These are phyloP conservation scores for Irpex sp. DNA, from an alignment of 1,284 basidiomycete genomes.

Conservation along the genomic window DNA sequence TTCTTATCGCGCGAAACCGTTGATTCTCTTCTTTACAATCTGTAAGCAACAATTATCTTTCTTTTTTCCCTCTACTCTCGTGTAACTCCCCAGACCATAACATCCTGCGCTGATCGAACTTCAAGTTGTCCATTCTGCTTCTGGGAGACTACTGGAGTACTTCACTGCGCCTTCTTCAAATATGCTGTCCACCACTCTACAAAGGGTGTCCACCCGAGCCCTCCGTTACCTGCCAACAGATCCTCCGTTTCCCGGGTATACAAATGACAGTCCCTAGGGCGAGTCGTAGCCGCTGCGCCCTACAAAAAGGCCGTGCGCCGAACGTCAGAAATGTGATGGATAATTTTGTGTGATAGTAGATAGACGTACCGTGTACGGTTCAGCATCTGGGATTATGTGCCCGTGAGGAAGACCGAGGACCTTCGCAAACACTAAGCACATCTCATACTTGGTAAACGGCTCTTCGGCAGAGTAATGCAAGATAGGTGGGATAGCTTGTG, in stretches of 20 bases:
- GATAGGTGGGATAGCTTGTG: constrained; percentile 49
- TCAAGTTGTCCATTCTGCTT: too few species aligned
- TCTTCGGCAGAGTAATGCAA: constrained; percentile 73
- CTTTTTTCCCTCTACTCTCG: too few species aligned
- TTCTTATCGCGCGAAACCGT: too few species aligned
- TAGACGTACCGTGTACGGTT: constrained; percentile 43
- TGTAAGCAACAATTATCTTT: too few species aligned
- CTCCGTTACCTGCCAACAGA: constrained; percentile 46
- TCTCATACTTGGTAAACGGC: constrained; percentile 81
- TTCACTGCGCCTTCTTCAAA: constrained; percentile 18
- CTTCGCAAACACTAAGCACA: constrained; percentile 69
- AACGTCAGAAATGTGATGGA: background rate
- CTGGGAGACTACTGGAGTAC: background rate
- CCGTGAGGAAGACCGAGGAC: constrained; percentile 57
- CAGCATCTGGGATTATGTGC: constrained; percentile 64
- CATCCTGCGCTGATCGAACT: too few species aligned
- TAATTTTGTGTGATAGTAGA: background rate
- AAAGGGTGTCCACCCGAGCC: constrained; percentile 57
- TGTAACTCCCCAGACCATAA: too few species aligned
- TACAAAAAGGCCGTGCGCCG: background rate
- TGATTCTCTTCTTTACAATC: too few species aligned
- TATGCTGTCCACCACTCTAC: constrained; percentile 68
- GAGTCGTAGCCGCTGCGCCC: constrained; percentile 47
- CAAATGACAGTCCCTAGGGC: constrained; percentile 69
- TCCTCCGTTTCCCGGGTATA: constrained; percentile 64